phyloP scores from a whole-genome alignment of 306 rosid species.

The Urtica urens region DNA sequence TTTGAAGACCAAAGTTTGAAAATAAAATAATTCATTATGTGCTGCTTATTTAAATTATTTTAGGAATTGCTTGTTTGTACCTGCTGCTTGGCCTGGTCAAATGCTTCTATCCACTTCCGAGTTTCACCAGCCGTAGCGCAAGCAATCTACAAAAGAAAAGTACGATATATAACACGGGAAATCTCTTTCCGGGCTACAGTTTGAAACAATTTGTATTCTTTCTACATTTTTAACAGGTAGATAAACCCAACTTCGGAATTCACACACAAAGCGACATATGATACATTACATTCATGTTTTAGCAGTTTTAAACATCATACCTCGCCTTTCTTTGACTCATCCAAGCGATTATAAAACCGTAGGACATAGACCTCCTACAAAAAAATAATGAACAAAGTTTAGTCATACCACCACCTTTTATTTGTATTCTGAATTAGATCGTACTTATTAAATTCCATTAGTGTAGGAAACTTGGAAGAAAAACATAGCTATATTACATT shows the following conservation, averaged over 20 bases:
- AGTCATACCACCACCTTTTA: too few relatives aligned
- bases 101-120: constrained; percentile 79
- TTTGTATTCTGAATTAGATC: too few relatives aligned
- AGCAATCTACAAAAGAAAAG: constrained; percentile 54
- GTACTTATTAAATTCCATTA: too few relatives aligned
- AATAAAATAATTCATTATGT: background rate
- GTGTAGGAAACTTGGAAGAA: background rate
- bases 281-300: background rate
- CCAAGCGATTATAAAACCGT: constrained; percentile 63
- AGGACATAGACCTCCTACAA: constrained; percentile 65
- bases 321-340: constrained; percentile 79
- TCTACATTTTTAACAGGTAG: background rate
- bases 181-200: background rate
- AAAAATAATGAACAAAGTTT: constrained; percentile 11
- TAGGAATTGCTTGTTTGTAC: constrained; percentile 23
- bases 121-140: constrained; percentile 66
- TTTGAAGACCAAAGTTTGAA: background rate
- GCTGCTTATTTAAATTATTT: constrained; percentile 2
- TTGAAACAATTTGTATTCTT: background rate
- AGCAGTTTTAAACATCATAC: constrained; percentile 32
- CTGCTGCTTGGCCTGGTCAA: constrained; percentile 87
- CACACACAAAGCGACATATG: background rate
- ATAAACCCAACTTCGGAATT: background rate
- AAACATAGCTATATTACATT: too few relatives aligned
- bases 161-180: constrained; percentile 7